These are phyloP conservation scores for Fusarium sp. DNA, from an alignment of 2,329 filamentous ascomycete species.

Conservation along the genomic window DNA sequence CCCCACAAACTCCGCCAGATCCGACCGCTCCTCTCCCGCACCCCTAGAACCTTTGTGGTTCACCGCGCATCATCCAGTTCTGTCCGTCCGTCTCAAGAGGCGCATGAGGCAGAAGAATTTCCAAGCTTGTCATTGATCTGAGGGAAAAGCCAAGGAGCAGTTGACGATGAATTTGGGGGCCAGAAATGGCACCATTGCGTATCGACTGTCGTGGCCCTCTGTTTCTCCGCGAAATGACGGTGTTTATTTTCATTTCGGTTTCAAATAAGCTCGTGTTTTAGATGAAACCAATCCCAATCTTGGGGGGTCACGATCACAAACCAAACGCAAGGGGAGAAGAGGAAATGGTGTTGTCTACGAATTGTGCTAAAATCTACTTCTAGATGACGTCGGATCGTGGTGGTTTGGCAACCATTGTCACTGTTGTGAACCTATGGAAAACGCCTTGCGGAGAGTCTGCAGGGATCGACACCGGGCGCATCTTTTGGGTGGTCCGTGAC, in stretches of 20 bases:
- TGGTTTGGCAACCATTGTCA: conserved; percentile 32
- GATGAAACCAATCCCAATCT: not conserved
- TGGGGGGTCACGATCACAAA: conserved; percentile 16
- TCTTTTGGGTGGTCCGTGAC: conserved; percentile 29
- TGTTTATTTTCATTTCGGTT: conserved; percentile 4
- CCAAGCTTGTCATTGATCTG: conserved; percentile 29
- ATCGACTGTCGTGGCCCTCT: conserved; percentile 35
- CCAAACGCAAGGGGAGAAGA: conserved; percentile 17
- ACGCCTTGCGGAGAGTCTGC: conserved; percentile 44
- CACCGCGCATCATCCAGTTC: conserved; percentile 16
- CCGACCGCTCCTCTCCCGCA: conserved; percentile 20
- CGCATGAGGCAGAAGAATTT: conserved; percentile 32
- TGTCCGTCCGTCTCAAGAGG: not conserved
- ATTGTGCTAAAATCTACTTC: not conserved
- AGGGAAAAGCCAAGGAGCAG: conserved; percentile 8
- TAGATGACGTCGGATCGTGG: conserved; percentile 33
- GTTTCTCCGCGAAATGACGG: conserved; percentile 12
- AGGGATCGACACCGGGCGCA: conserved; percentile 39
- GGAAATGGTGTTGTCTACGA: conserved; percentile 24
- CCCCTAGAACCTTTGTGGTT: conserved; percentile 29
- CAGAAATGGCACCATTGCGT: conserved; percentile 33
- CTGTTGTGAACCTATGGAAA: conserved; percentile 47
- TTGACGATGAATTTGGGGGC: conserved; percentile 14
- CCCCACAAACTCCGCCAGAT: conserved; percentile 32
- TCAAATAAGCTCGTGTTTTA: conserved; percentile 7